phyloP scores from a whole-genome alignment of 108 stramenopile genomes.

The Pseudonitzschia multiseries region DNA sequence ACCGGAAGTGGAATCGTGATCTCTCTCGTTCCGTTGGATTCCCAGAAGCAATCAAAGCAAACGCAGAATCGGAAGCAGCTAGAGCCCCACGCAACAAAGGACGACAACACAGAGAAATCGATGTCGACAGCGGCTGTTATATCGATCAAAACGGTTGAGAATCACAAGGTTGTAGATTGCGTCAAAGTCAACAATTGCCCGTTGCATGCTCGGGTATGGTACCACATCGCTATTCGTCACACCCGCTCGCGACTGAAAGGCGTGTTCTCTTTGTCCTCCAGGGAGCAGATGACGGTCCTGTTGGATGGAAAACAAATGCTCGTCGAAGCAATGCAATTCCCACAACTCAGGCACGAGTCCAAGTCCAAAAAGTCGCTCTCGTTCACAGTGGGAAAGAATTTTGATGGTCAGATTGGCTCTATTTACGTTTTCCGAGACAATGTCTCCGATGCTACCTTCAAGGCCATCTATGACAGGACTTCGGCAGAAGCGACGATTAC shows the following conservation, averaged over 20 bases:
- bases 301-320: constrained; percentile 79
- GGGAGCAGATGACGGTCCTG: constrained; percentile 73
- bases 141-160: constrained; percentile 51
- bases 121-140: constrained; percentile 15
- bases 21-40: constrained; percentile 41
- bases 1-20: constrained; percentile 62
- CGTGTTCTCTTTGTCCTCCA: constrained; percentile 56
- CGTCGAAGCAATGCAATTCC: constrained; percentile 58
- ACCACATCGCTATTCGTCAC: constrained; percentile 74
- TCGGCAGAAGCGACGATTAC: constrained; percentile 11
- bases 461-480: constrained; percentile 57
- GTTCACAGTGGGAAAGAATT: constrained; percentile 49
- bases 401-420: constrained; percentile 73
- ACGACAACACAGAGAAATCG: background rate
- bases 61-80: background rate
- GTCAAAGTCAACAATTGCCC: constrained; percentile 61
- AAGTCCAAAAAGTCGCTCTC: constrained; percentile 16
- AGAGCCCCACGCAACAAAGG: background rate
- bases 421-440: constrained; percentile 68
- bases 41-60: background rate
- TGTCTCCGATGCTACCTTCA: constrained; percentile 69
- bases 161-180: constrained; percentile 22
- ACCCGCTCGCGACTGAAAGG: constrained; percentile 61
- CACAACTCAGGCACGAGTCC: constrained; percentile 24
- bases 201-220: constrained; percentile 73